phyloP scores from a whole-genome alignment of 108 stramenopile genomes.

The Pseudonitzschia multiseries region DNA sequence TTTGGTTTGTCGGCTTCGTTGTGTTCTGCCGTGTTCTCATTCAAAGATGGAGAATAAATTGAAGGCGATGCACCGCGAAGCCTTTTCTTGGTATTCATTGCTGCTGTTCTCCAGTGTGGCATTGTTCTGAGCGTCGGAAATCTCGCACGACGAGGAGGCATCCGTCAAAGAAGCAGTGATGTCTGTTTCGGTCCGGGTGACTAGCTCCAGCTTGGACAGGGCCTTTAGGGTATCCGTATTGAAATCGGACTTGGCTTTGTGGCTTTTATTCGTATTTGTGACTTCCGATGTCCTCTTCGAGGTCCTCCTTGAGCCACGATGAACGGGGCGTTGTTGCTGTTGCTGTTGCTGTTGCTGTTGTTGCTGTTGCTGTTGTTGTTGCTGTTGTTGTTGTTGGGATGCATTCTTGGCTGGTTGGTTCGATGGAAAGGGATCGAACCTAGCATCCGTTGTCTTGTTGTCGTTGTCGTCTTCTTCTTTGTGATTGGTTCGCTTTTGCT shows the following conservation, averaged over 20 bases:
- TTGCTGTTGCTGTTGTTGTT: too few relatives aligned
- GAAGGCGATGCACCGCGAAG: background rate
- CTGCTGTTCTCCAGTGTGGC: background rate
- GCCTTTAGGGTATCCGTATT: background rate
- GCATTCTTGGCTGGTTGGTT: background rate
- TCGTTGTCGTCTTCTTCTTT: background rate
- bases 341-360: too few relatives aligned
- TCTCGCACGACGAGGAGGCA: background rate
- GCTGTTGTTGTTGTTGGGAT: background rate
- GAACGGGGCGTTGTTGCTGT: too few relatives aligned
- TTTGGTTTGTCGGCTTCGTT: background rate
- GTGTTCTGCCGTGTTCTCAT: background rate
- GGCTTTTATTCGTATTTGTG: background rate
- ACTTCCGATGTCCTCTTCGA: background rate
- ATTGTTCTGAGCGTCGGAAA: background rate
- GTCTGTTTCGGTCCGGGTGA: background rate
- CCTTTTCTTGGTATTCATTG: background rate
- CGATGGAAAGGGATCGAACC: background rate
- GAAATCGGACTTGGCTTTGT: background rate
- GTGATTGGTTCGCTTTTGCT: background rate
- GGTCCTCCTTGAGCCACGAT: too few relatives aligned
- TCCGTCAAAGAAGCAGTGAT: conserved; percentile 1
- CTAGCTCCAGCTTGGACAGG: background rate
- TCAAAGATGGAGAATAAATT: background rate
- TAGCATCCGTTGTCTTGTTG: background rate